These are phyloP conservation scores for Fonsecaea multimorphosa DNA, from an alignment of 2,329 filamentous ascomycete genomes.

Conservation along the genomic window DNA sequence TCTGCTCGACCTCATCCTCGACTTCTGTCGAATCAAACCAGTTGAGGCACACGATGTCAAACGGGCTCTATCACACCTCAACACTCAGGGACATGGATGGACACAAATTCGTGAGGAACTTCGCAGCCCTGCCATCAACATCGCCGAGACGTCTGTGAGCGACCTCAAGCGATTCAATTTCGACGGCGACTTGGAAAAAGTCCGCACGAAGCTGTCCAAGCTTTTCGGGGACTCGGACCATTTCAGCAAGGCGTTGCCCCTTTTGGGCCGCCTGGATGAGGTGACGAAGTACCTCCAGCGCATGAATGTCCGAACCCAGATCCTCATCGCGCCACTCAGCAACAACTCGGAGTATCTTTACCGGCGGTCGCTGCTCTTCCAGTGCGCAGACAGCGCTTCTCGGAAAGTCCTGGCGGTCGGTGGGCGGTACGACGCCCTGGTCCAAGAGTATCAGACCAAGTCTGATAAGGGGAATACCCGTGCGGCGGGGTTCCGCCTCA, in stretches of 20 bases:
- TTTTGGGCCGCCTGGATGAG: conserved; percentile 78
- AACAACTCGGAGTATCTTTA: conserved; percentile 94
- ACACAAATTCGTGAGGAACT: conserved; percentile 30
- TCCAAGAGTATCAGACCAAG: conserved; percentile 79
- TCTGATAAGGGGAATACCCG: conserved; percentile 70
- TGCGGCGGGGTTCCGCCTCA: conserved; percentile 79
- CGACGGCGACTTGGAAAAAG: conserved; percentile 57
- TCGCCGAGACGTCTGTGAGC: conserved; percentile 87
- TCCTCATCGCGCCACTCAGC: conserved; percentile 83
- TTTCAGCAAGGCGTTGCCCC: conserved; percentile 57
- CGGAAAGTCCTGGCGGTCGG: conserved; percentile 84
- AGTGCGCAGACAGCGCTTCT: conserved; percentile 83
- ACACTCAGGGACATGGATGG: conserved; percentile 58
- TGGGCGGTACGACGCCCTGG: conserved; percentile 88
- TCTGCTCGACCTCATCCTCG: conserved; percentile 84
- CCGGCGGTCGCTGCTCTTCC: conserved; percentile 81
- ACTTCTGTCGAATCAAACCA: conserved; percentile 79
- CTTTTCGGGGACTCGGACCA: conserved; percentile 63
- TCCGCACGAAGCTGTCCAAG: conserved; percentile 34
- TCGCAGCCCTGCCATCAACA: conserved; percentile 61
- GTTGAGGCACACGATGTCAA: conserved; percentile 74
- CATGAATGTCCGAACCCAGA: conserved; percentile 75
- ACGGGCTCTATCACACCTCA: conserved; percentile 83
- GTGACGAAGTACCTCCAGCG: conserved; percentile 77
- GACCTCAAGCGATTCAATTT: conserved; percentile 93